Evolutionary conservation across 345 rosid species (phyloP).

Genomic region (Zanthoxylum bungeanum): DNA sequence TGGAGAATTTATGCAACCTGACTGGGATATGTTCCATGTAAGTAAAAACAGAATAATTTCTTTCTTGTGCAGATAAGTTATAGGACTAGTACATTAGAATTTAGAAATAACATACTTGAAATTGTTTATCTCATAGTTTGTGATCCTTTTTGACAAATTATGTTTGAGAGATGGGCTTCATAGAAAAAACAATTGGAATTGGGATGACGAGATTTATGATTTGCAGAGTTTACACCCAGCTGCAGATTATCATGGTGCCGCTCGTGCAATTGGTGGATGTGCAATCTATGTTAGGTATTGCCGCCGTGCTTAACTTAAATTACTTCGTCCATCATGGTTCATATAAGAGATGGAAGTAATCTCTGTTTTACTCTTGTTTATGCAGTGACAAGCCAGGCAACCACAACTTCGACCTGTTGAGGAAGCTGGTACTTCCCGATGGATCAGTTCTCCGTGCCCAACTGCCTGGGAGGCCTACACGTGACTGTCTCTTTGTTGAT

Average conservation of each 20-base stretch:
- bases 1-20: slow-evolving; percentile 98
- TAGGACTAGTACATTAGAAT: neutral
- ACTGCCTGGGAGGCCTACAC: slow-evolving; percentile 92
- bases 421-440: slow-evolving; percentile 90
- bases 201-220: slow-evolving; percentile 10
- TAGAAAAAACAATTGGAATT: neutral
- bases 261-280: slow-evolving; percentile 94
- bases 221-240: slow-evolving; percentile 93
- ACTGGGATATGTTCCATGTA: slow-evolving; percentile 99
- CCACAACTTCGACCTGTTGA: slow-evolving; percentile 80
- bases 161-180: neutral
- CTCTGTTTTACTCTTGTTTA: neutral
- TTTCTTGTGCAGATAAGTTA: neutral
- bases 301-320: neutral
- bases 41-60: slow-evolving; percentile 25
- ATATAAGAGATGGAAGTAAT: neutral
- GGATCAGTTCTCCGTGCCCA: slow-evolving; percentile 87
- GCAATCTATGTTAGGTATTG: slow-evolving; percentile 92
- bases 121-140: neutral
- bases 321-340: neutral
- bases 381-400: slow-evolving; percentile 91
- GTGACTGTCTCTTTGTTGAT: slow-evolving; percentile 80
- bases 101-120: neutral
- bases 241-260: slow-evolving; percentile 95
- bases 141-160: neutral